Conservation (phyloP, 106 monocot species). For the Allium fistulosum region DNA sequence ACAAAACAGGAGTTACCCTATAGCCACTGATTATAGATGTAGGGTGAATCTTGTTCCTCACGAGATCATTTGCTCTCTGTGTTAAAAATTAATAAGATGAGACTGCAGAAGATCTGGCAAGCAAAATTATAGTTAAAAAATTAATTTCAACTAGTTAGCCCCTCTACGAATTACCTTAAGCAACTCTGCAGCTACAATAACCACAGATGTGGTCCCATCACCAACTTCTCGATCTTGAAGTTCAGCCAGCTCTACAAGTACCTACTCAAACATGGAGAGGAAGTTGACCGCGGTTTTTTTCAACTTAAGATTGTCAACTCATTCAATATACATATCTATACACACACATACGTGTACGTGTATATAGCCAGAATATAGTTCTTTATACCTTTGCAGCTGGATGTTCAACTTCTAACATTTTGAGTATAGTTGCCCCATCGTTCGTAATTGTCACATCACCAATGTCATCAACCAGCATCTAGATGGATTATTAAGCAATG, state of each 20-base stretch:
- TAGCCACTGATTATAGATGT: slow-evolving; percentile 92
- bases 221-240: slow-evolving; percentile 99
- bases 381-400: slow-evolving; percentile 84
- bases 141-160: not conserved
- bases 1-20: slow-evolving; percentile 43
- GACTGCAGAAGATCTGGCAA: not conserved
- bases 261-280: slow-evolving; percentile 19
- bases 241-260: slow-evolving; percentile 96
- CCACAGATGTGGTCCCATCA: slow-evolving; percentile 94
- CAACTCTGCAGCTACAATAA: slow-evolving; percentile 88
- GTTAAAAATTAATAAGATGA: slow-evolving; percentile 9
- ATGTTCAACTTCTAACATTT: slow-evolving; percentile 98
- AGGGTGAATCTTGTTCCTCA: slow-evolving; percentile 97
- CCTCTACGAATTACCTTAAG: slow-evolving; percentile 51
- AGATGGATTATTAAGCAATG: not conserved
- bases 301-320: too few species aligned
- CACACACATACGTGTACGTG: too few species aligned
- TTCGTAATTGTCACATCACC: slow-evolving; percentile 99
- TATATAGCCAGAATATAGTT: too few species aligned
- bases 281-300: not conserved
- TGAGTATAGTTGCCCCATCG: slow-evolving; percentile 98
- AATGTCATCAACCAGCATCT: slow-evolving; percentile 99
- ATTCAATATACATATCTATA: too few species aligned
- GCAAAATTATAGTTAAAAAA: not conserved
- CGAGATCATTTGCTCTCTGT: slow-evolving; percentile 96